phyloP scores from a whole-genome alignment of 2,329 filamentous ascomycete species.

The Berkeleyomyces rouxiae region DNA sequence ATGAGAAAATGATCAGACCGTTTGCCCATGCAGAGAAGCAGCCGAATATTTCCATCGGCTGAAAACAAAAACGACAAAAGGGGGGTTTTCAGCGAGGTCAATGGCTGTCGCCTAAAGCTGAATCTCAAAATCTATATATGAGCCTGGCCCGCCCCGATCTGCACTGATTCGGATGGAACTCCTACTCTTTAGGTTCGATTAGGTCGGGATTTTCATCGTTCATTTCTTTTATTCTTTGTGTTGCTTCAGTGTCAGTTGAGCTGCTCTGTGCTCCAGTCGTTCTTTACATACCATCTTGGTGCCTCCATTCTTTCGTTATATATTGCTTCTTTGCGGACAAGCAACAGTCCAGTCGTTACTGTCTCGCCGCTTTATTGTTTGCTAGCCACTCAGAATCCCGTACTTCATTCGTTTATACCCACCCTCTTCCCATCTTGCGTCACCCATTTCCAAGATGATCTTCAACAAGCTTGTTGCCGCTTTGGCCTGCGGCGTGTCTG shows the following conservation, averaged over 20 bases:
- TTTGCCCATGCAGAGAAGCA: too few relatives aligned
- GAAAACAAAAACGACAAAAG: neutral
- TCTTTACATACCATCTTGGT: neutral
- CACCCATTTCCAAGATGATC: constrained; percentile 6
- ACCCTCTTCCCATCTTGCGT: neutral
- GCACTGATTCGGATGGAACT: neutral
- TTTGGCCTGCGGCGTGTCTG: constrained; percentile 3
- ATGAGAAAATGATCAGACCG: neutral
- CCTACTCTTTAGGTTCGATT: neutral
- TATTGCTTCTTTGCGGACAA: neutral
- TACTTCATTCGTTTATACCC: neutral
- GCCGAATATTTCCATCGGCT: neutral
- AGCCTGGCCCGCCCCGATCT: neutral
- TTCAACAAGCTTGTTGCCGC: neutral
- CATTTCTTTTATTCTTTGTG: neutral
- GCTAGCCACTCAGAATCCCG: neutral
- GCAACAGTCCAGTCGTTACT: constrained; percentile 1
- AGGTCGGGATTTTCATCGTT: neutral
- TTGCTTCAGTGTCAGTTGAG: neutral
- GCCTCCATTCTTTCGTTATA: neutral
- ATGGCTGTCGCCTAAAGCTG: neutral
- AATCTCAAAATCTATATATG: neutral
- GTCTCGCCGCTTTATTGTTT: neutral
- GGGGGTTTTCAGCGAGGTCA: neutral
- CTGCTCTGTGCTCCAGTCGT: neutral